Base-by-base conservation (phyloP, 805 yeast species). In the Barnettozyma pratensis region DNA sequence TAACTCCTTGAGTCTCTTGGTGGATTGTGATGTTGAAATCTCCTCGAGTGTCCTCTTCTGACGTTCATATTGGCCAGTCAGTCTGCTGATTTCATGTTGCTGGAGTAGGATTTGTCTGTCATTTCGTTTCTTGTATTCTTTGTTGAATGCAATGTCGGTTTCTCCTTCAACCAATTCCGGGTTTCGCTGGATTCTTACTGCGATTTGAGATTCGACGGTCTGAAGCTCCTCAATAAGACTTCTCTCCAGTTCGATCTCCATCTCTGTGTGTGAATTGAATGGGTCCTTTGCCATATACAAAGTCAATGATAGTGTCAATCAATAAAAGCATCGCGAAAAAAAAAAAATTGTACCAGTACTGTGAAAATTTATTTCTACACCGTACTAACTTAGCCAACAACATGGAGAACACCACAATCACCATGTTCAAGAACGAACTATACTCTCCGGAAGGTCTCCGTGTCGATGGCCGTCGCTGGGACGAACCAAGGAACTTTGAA, bases 401-500 rank as follows among this genome's bases (percentile, higher is more conserved):
- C n/a, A n/a, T 19, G 19, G 19, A 19, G 25, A 19, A 2, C 19
- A 19, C 19, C 19, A 19, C 19, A 19, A 19, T 19, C 19, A 19
- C 37, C 12, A 81, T 81, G 85, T 79, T 84, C 39, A 74, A 87
- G 47, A 67, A 81, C 57, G 99, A 94, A 71, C 67, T 94, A 41
- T 92, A 87, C 63, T 91, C 97, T 0, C 97, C 97, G 6, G 98
- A 94, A 67, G 99, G 99, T 5, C 75, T 94, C 42, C 75, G 99
- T 54, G 72, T 85, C 11, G 98, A 94, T 64, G 99, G 99, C 2
- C 80, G 99, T 58, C 76, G 99, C 53, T 90, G 94, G 90, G 89
- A 92, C 60, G 99, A 94, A 65, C 74, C 91, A 40, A 81, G 98
- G 44, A 76, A 83, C 31, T 87, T 94, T 60, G 80, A 79, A 37